These are phyloP conservation scores for Knufia fluminis DNA, from an alignment of 2,329 filamentous ascomycete species.

Conservation along the genomic window DNA sequence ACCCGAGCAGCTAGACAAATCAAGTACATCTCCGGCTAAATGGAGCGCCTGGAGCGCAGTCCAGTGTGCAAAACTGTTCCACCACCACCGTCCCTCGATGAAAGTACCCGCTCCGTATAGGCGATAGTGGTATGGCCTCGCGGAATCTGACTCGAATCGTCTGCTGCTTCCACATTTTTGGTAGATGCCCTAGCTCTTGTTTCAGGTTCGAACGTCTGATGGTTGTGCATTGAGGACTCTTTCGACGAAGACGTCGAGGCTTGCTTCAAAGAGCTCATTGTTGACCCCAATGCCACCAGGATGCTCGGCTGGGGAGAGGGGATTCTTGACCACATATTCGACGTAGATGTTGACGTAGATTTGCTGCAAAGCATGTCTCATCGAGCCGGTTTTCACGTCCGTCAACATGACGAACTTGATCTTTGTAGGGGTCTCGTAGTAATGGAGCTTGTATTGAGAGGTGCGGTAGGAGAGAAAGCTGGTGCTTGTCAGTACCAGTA, in stretches of 20 bases:
- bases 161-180: neutral
- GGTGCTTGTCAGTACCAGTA: constrained; percentile 15
- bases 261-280: constrained; percentile 57
- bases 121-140: neutral
- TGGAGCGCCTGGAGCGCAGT: neutral
- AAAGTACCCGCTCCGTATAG: neutral
- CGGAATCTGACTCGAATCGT: too few species aligned
- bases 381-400: constrained; percentile 77
- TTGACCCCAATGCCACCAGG: constrained; percentile 53
- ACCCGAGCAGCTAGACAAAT: too few species aligned
- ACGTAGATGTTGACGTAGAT: constrained; percentile 98
- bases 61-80: neutral
- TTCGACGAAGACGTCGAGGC: constrained; percentile 43
- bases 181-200: constrained; percentile 1
- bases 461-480: constrained; percentile 92
- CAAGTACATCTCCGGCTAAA: neutral
- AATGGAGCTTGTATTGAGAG: constrained; percentile 93
- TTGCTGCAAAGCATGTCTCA: constrained; percentile 90
- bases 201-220: constrained; percentile 8
- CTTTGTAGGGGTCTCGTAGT: constrained; percentile 94
- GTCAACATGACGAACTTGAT: constrained; percentile 96
- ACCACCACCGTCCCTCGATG: neutral
- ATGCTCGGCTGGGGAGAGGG: constrained; percentile 52
- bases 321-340: constrained; percentile 70
- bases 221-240: constrained; percentile 21